These are phyloP conservation scores for Camelina neglecta DNA, from an alignment of 345 rosid species.

Conservation along the genomic window DNA sequence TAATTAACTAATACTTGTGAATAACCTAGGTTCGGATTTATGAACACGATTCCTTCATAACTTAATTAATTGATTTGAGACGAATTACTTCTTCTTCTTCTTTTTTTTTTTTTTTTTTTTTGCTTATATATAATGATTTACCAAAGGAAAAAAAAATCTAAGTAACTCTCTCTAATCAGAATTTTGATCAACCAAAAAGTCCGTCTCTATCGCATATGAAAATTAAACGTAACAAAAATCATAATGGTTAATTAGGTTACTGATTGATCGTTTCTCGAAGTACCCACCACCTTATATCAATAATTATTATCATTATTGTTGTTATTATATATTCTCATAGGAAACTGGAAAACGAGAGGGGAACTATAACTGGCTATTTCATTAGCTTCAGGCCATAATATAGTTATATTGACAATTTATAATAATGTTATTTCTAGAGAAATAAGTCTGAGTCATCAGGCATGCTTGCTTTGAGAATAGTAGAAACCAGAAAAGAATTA, in stretches of 20 bases:
- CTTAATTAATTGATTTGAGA: background rate
- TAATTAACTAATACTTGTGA: slow-evolving; percentile 24
- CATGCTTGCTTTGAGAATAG: slow-evolving; percentile 49
- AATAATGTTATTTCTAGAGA: slow-evolving; percentile 12
- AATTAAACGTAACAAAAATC: background rate
- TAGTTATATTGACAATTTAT: slow-evolving; percentile 13
- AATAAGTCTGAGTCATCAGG: slow-evolving; percentile 40
- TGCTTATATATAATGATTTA: slow-evolving; percentile 1
- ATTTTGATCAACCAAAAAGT: background rate
- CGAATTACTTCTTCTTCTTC: background rate
- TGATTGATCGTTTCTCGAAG: slow-evolving; percentile 40
- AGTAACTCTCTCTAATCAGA: background rate
- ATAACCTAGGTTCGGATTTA: slow-evolving; percentile 18
- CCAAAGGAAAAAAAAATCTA: background rate
- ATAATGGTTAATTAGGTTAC: slow-evolving; percentile 21
- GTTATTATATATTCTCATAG: slow-evolving; percentile 30
- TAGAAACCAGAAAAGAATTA: slow-evolving; percentile 36
- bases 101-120: background rate
- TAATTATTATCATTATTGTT: slow-evolving; percentile 34
- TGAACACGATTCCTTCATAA: background rate
- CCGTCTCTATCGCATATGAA: background rate
- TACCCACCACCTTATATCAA: slow-evolving; percentile 35
- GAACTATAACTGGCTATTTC: slow-evolving; percentile 40
- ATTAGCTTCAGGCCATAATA: slow-evolving; percentile 34
- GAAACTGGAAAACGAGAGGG: slow-evolving; percentile 43